Evolutionary conservation across 441 rosid genomes (phyloP), one percentile per base, ranked within the genome.

Genomic region (Hura crepitans): DNA sequence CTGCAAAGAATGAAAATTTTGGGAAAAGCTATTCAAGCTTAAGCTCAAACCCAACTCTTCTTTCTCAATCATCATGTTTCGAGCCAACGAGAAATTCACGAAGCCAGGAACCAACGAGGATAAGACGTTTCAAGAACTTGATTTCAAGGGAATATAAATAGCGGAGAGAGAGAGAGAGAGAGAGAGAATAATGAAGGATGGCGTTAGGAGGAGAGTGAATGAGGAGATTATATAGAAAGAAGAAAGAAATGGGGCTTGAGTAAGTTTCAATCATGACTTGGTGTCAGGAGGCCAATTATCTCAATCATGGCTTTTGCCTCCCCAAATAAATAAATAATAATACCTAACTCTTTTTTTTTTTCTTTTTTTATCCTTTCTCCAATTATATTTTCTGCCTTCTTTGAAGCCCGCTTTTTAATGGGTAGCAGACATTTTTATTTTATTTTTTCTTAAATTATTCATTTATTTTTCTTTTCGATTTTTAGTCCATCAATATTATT

Each of bases 31-130:
- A n/a, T n/a, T 84, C 82, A 90, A 81, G 81, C 97, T 78, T 20
- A 92, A 72, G 76, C 92, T 89, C 81, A 94, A 77, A 70, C 97
- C 94, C 78, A 94, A 79, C 79, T 89, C 97, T 45, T 90, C 90
- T 71, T 86, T 89, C 60, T 77, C 92, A 65, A 75, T 72, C 88
- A 86, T 82, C 83, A 81, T 84, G 65, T 50, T 70, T n/a, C n/a
- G n/a, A n/a, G n/a, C n/a, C n/a, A n/a, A n/a, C n/a, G n/a, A n/a
- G n/a, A n/a, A n/a, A n/a, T n/a, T n/a, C n/a, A n/a, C n/a, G n/a
- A n/a, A n/a, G n/a, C n/a, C n/a, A n/a, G n/a, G n/a, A n/a, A n/a
- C n/a, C n/a, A n/a, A n/a, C n/a, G n/a, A n/a, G n/a, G n/a, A n/a
- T 53, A 18, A 33, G 2, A 0, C 10, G 7, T 6, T 4, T 8